A percentile compares a stretch with the other conserved stretches of the same genome.
phyloP scores from a whole-genome alignment of 306 rosid species.

The Cajanus cajan region DNA sequence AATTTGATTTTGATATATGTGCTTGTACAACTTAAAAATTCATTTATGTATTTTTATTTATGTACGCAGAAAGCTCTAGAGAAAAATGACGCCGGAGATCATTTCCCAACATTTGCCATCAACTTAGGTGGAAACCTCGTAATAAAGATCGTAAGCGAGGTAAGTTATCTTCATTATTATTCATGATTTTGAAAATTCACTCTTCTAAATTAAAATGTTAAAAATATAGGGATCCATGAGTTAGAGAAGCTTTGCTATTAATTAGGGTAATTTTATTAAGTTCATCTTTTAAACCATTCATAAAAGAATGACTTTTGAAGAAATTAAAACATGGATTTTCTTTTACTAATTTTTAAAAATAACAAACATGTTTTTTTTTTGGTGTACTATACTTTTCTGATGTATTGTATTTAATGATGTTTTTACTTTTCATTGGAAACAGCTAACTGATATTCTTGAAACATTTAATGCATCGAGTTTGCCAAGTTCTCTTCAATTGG shows the following conservation, averaged over 20 bases:
- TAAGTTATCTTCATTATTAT: constrained; percentile 30
- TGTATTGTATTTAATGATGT: not conserved
- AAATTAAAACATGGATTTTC: too few species aligned
- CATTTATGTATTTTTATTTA: not conserved
- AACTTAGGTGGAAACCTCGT: constrained; percentile 80
- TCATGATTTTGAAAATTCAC: not conserved
- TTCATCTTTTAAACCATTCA: not conserved
- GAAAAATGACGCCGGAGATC: constrained; percentile 76
- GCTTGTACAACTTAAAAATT: not conserved
- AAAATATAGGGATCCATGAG: not conserved
- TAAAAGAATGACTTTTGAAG: not conserved
- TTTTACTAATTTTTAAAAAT: too few species aligned
- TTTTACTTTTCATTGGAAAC: constrained; percentile 14
- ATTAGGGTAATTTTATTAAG: not conserved
- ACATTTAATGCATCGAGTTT: constrained; percentile 45
- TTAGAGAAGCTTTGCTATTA: not conserved
- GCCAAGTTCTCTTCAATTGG: constrained; percentile 59
- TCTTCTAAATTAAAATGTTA: not conserved
- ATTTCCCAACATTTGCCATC: constrained; percentile 66
- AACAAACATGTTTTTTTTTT: too few species aligned
- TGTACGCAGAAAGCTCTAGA: constrained; percentile 61
- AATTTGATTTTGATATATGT: not conserved
- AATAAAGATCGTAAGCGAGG: constrained; percentile 68
- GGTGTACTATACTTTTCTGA: too few species aligned
- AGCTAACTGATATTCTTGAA: constrained; percentile 67